Evolutionary conservation across 495 filamentous ascomycete genomes (phyloP).

Genomic region (Aspergillus cavernicola): DNA sequence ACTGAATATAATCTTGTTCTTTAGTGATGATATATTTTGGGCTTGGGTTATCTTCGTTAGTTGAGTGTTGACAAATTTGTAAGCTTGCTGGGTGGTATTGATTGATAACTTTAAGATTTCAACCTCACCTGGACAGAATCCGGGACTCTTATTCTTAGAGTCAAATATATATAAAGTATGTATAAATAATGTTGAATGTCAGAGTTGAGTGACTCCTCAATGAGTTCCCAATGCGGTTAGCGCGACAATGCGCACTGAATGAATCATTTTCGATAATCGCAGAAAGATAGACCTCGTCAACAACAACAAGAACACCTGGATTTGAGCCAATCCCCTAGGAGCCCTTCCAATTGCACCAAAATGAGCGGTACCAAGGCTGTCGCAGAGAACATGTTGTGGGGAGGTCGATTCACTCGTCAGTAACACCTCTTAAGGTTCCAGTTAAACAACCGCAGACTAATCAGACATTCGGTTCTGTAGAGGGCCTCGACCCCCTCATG

Average conservation of each 20-base stretch:
- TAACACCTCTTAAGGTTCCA: conserved; percentile 11
- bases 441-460: conserved; percentile 18
- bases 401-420: conserved; percentile 75
- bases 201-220: not conserved
- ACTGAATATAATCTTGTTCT: too few relatives aligned
- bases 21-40: too few relatives aligned
- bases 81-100: too few relatives aligned
- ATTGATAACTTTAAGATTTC: too few relatives aligned
- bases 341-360: conserved; percentile 17
- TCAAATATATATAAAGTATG: too few relatives aligned
- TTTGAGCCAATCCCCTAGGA: conserved; percentile 13
- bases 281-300: not conserved
- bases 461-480: conserved; percentile 25
- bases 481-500: conserved; percentile 86
- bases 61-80: too few relatives aligned
- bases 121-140: too few relatives aligned
- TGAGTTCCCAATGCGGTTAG: conserved; percentile 10
- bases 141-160: too few relatives aligned
- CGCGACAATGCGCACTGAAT: conserved; percentile 6
- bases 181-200: too few relatives aligned
- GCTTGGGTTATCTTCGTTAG: too few relatives aligned
- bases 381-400: conserved; percentile 70
- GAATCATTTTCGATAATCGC: conserved; percentile 12
- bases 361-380: conserved; percentile 43
- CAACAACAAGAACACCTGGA: not conserved